Conservation (phyloP, 2,329 filamentous ascomycete species). For the Myriosclerotinia curreyana region DNA sequence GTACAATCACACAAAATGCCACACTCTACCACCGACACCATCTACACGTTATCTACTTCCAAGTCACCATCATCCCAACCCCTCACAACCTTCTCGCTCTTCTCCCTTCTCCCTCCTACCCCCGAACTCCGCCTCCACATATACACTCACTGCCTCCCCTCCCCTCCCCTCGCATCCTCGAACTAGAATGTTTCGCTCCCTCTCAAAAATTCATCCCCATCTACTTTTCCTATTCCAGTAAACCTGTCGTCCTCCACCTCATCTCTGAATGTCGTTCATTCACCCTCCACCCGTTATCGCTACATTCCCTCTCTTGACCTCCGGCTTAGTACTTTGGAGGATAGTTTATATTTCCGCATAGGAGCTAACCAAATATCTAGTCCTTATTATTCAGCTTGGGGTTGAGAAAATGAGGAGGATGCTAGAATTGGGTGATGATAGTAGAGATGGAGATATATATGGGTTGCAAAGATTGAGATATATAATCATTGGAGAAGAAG, state of each 20-base stretch:
- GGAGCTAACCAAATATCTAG: too few species aligned
- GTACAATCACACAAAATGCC: neutral
- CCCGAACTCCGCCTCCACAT: neutral
- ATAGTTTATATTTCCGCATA: too few species aligned
- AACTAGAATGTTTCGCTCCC: neutral
- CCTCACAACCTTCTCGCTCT: neutral
- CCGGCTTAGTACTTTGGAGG: too few species aligned
- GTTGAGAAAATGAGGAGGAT: too few species aligned
- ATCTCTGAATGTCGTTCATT: too few species aligned
- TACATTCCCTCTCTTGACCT: too few species aligned
- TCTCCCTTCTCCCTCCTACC: neutral
- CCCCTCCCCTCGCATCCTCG: neutral
- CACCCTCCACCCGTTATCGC: too few species aligned
- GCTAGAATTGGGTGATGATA: too few species aligned
- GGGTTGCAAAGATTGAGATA: neutral
- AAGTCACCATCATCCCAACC: too few species aligned
- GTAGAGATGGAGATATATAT: neutral
- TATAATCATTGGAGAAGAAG: neutral
- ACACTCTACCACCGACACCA: neutral
- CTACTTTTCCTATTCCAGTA: too few species aligned
- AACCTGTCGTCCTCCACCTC: too few species aligned
- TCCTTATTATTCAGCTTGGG: too few species aligned
- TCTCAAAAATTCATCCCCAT: slow-evolving; percentile 6
- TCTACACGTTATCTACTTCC: neutral
- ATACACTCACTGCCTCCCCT: neutral